phyloP scores from a whole-genome alignment of 2,329 filamentous ascomycete genomes.

The Phyllosticta ampelicida region DNA sequence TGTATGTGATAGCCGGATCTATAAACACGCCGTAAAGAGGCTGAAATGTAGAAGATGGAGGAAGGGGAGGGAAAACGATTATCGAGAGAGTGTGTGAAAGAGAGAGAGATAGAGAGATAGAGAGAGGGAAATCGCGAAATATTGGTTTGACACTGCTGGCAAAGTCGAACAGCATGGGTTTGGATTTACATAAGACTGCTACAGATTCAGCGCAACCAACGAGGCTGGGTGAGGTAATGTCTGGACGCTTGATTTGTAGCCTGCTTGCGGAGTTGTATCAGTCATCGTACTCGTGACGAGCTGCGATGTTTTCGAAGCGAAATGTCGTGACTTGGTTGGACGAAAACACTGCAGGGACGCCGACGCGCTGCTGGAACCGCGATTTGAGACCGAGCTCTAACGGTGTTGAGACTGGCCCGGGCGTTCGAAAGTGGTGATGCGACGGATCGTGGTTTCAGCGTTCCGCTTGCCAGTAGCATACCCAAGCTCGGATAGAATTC shows the following conservation, averaged over 20 bases:
- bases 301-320: not conserved
- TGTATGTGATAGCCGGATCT: not conserved
- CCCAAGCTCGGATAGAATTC: not conserved
- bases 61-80: not conserved
- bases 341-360: not conserved
- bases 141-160: not conserved
- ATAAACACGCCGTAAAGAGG: not conserved
- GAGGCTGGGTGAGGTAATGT: not conserved
- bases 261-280: not conserved
- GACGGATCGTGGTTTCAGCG: not conserved
- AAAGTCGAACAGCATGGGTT: not conserved
- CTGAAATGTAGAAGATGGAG: not conserved
- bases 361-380: not conserved
- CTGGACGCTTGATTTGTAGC: not conserved
- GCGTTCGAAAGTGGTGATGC: not conserved
- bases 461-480: not conserved
- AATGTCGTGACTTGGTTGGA: not conserved
- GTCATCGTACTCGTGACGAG: not conserved
- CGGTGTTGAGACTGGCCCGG: slow-evolving; percentile 1
- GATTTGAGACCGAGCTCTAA: slow-evolving; percentile 7
- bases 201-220: not conserved
- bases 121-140: not conserved
- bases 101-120: too few relatives aligned
- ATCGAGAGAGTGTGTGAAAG: too few relatives aligned
- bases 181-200: not conserved